These are phyloP conservation scores for Erigeron philadelphicus DNA, from an alignment of 140 eudicot genomes.

Conservation along the genomic window DNA sequence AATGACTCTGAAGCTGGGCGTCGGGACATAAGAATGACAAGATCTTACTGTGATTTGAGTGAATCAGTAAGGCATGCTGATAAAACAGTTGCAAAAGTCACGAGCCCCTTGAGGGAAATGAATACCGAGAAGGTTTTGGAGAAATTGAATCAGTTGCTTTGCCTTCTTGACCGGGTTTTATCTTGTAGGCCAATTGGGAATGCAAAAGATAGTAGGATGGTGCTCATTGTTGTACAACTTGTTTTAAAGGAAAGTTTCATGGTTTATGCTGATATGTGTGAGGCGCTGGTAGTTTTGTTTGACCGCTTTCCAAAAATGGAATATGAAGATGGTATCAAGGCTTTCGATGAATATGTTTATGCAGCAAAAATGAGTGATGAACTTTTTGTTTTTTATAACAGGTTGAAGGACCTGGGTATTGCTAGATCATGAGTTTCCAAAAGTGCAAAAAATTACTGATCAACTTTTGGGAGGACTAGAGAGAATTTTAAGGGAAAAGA, in stretches of 20 bases:
- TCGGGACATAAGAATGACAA: constrained; percentile 21
- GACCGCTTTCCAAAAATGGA: constrained; percentile 44
- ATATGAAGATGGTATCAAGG: constrained; percentile 41
- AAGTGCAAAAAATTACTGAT: constrained; percentile 43
- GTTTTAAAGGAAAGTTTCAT: constrained; percentile 54
- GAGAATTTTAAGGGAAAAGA: constrained; percentile 41
- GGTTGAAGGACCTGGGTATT: constrained; percentile 52
- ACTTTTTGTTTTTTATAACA: constrained; percentile 40
- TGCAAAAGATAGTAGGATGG: constrained; percentile 46
- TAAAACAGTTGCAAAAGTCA: constrained; percentile 18
- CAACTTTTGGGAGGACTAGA: constrained; percentile 46
- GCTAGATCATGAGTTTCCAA: constrained; percentile 51
- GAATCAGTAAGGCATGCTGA: constrained; percentile 31
- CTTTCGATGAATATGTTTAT: constrained; percentile 44
- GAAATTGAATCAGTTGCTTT: constrained; percentile 42
- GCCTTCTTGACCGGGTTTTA: constrained; percentile 51
- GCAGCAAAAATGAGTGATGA: constrained; percentile 58
- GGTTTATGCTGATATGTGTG: constrained; percentile 49
- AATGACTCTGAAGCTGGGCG: constrained; percentile 26
- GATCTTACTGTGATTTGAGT: constrained; percentile 36
- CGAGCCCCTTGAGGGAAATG: constrained; percentile 33
- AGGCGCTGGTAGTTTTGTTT: constrained; percentile 42
- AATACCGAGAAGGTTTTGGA: constrained; percentile 42
- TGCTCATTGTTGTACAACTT: constrained; percentile 40
- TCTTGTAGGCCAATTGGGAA: constrained; percentile 53